Evolutionary conservation across 352 stramenopile genomes (phyloP).

Genomic region (Globisporangium orthogonon): DNA sequence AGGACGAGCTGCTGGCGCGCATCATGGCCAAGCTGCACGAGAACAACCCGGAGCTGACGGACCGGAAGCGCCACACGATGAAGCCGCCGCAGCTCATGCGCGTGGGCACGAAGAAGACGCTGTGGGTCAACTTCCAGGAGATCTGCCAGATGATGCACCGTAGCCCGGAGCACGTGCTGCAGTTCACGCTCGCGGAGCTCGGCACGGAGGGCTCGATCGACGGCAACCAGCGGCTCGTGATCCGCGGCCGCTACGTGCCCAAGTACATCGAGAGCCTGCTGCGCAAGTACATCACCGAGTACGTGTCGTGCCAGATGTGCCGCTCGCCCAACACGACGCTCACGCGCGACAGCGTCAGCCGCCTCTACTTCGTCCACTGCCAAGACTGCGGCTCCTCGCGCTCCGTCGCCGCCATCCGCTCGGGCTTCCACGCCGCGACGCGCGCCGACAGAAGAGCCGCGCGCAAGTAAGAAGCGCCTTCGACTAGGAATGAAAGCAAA

Average conservation of each 20-base stretch:
- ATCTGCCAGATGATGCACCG: slow-evolving; percentile 98
- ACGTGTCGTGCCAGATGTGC: slow-evolving; percentile 99
- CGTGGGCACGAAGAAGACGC: slow-evolving; percentile 96
- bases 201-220: slow-evolving; percentile 99
- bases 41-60: slow-evolving; percentile 95
- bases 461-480: slow-evolving; percentile 62
- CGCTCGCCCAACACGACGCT: slow-evolving; percentile 97
- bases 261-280: slow-evolving; percentile 99
- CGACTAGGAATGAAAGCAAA: background rate
- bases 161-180: slow-evolving; percentile 97
- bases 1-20: slow-evolving; percentile 91
- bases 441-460: slow-evolving; percentile 80
- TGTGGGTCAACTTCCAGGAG: slow-evolving; percentile 99
- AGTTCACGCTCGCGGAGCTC: slow-evolving; percentile 99
- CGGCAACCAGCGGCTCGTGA: slow-evolving; percentile 97
- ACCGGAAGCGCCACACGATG: slow-evolving; percentile 93
- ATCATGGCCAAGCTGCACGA: slow-evolving; percentile 93
- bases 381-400: slow-evolving; percentile 95
- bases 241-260: slow-evolving; percentile 96
- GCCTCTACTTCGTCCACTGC: slow-evolving; percentile 98
- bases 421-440: slow-evolving; percentile 96
- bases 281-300: slow-evolving; percentile 99
- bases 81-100: slow-evolving; percentile 88
- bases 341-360: slow-evolving; percentile 93
- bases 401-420: slow-evolving; percentile 96